Evolutionary conservation across 2,329 filamentous ascomycete species (phyloP), one percentile per base, ranked within the genome.

Genomic region (Colletotrichum sp.): DNA sequence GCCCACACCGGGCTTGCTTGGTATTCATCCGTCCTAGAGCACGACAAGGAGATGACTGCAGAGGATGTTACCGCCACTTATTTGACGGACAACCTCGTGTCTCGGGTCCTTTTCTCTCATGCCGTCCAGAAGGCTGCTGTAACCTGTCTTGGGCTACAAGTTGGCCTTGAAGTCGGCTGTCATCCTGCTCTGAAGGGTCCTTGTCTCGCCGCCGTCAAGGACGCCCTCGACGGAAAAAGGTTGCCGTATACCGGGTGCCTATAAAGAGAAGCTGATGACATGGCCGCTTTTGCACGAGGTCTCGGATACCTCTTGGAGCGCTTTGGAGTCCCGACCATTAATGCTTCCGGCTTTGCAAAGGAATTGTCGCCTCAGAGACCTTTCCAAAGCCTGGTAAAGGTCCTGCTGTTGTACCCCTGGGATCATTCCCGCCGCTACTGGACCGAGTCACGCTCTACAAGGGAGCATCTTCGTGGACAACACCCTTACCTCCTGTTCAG

Each of bases 141-240:
- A 6, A 24, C 75, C 8, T 63, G 74, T 1, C 16, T 49, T 55
- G 9, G 32, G 32, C 32, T 32, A 24, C 32, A 15, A 69, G n/a
- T n/a, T 6, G 44, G 80, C 0, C 12, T 85, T 5, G 83, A 85
- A 36, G 52, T 86, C 10, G 83, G 84, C 0, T 83, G 84, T 4
- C 83, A 85, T 59, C 81, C 86, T 1, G 85, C 86, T 1, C 82
- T 89, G 2, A 83, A 85, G 64, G 84, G 84, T 0, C 87, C 88
- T 52, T 8, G 16, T 52, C 16, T 52, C 6, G 44, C 44, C 0
- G 75, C 83, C 0, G 80, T 77, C 5, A 4, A 32, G 32, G 82
- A 88, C 60, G 85, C 71, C 0, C 21, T 78, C 16, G 6, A 10
- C 26, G 16, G 72, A 26, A 62, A 71, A 36, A 69, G 75, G 8